phyloP scores from a whole-genome alignment of 176 grass and related monocot genomes.

The Eragrostis nindensis region DNA sequence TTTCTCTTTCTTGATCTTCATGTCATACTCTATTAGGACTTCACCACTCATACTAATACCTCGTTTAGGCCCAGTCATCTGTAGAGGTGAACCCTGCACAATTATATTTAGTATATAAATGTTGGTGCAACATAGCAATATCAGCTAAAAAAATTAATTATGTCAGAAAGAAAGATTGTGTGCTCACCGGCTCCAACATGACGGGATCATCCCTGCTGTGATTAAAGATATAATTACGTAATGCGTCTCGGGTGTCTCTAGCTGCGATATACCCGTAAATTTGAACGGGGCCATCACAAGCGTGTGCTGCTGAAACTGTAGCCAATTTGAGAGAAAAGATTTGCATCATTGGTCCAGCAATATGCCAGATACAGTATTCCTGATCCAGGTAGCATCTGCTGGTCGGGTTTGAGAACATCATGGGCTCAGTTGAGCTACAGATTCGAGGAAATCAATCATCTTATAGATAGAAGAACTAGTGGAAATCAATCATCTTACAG shows the following conservation, averaged over 20 bases:
- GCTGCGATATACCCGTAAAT: not conserved
- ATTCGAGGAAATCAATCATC: not conserved
- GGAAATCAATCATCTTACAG: not conserved
- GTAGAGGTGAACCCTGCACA: conserved; percentile 4
- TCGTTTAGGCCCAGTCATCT: conserved; percentile 11
- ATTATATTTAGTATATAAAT: no score
- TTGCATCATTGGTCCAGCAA: not conserved
- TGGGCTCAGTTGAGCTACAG: not conserved
- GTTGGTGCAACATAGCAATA: no score
- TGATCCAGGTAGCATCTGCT: not conserved
- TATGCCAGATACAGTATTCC: not conserved
- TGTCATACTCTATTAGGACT: not conserved
- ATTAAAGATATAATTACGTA: conserved; percentile 9
- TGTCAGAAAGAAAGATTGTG: not conserved
- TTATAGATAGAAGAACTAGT: no score
- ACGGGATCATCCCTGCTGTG: not conserved
- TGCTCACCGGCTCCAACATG: not conserved
- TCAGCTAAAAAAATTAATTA: not conserved
- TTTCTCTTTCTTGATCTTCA: not conserved
- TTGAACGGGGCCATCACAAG: not conserved
- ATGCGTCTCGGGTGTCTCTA: not conserved
- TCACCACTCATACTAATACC: not conserved
- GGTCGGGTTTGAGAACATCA: not conserved
- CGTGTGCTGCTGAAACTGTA: not conserved
- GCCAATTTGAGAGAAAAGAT: not conserved